phyloP scores from a whole-genome alignment of 352 stramenopile genomes.

The Plasmopara muralis region DNA sequence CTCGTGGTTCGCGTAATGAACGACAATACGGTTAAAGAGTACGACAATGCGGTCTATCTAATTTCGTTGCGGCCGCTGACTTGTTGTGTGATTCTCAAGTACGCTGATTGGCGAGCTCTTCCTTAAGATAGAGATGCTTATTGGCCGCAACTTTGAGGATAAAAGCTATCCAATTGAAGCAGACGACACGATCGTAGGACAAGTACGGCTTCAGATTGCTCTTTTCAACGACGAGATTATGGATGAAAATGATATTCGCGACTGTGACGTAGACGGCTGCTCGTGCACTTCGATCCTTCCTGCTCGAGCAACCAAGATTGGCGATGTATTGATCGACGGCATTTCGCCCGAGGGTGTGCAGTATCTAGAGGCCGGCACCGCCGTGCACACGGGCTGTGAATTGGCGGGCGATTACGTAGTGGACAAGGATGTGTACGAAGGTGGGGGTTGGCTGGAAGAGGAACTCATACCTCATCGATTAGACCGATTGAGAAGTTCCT shows the following conservation, averaged over 20 bases:
- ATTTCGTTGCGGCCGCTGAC: neutral
- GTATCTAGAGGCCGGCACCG: conserved; percentile 60
- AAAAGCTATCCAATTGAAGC: conserved; percentile 67
- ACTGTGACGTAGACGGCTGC: conserved; percentile 61
- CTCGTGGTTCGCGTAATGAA: conserved; percentile 77
- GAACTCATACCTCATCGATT: conserved; percentile 17
- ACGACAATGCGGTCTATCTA: neutral
- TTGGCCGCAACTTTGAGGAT: conserved; percentile 63
- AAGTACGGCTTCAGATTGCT: conserved; percentile 61
- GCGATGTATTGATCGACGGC: conserved; percentile 65
- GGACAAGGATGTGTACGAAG: conserved; percentile 58
- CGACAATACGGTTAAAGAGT: conserved; percentile 74
- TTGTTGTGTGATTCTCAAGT: conserved; percentile 19
- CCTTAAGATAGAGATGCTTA: conserved; percentile 60
- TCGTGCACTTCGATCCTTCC: conserved; percentile 47
- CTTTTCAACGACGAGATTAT: conserved; percentile 78
- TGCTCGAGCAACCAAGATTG: conserved; percentile 64
- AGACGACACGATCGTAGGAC: conserved; percentile 68
- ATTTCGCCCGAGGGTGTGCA: conserved; percentile 63
- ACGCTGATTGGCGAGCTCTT: conserved; percentile 61
- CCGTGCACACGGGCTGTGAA: conserved; percentile 53
- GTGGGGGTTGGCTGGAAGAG: conserved; percentile 21
- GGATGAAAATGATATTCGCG: conserved; percentile 47
- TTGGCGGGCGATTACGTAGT: conserved; percentile 71
- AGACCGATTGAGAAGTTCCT: conserved; percentile 16